A percentile compares a stretch with the other conserved stretches of the same genome.
These are phyloP conservation scores for Ophiostoma novo-ulmi DNA, from an alignment of 2,329 filamentous ascomycete species.

Conservation along the genomic window DNA sequence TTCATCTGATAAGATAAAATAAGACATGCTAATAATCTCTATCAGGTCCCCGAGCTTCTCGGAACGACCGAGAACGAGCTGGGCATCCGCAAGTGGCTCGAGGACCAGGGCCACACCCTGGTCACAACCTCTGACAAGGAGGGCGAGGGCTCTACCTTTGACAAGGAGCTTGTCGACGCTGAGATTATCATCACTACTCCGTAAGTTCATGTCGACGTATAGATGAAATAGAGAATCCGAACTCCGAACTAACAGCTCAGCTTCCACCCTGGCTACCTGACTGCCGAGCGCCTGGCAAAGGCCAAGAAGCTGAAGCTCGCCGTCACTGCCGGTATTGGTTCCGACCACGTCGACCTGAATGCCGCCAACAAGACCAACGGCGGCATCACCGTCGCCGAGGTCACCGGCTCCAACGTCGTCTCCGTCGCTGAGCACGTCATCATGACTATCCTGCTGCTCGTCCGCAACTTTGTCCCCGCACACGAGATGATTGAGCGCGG, in stretches of 20 bases:
- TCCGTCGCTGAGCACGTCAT: conserved; percentile 98
- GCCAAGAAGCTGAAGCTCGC: conserved; percentile 99
- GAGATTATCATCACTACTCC: conserved; percentile 99
- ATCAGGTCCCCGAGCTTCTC: conserved; percentile 68
- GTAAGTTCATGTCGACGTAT: conserved; percentile 43
- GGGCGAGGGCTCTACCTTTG: conserved; percentile 84
- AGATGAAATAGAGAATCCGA: neutral
- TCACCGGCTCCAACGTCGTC: conserved; percentile 96
- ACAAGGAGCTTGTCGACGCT: conserved; percentile 91
- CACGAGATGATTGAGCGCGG: conserved; percentile 87
- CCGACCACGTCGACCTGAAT: conserved; percentile 95
- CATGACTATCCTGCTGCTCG: conserved; percentile 94
- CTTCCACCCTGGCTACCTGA: conserved; percentile 98
- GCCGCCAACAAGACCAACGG: conserved; percentile 98
- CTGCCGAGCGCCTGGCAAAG: conserved; percentile 89
- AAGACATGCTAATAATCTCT: neutral
- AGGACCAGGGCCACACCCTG: conserved; percentile 92
- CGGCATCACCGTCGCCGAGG: conserved; percentile 93
- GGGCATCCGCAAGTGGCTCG: conserved; percentile 93
- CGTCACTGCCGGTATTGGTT: conserved; percentile 94
- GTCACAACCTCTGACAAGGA: conserved; percentile 98
- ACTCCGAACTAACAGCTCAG: conserved; percentile 40
- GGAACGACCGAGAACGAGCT: conserved; percentile 99
- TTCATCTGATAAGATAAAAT: neutral
- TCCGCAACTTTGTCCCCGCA: conserved; percentile 97